These are phyloP conservation scores for Pogostemon cablin DNA, from an alignment of 257 asterid genomes.

Conservation along the genomic window DNA sequence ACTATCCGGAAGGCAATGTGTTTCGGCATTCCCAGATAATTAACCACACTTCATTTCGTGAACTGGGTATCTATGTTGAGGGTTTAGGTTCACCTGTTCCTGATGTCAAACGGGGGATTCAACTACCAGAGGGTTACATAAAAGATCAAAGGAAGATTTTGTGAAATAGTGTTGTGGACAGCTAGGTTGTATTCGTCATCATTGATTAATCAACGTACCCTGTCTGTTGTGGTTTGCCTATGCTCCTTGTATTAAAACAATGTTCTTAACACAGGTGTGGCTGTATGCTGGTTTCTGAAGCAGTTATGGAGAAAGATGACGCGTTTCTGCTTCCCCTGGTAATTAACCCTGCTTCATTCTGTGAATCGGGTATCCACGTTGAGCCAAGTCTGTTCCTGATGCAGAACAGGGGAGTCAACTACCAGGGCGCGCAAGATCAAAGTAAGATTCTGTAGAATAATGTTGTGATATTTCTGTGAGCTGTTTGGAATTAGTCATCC, in stretches of 20 bases:
- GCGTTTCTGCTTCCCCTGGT: too few species aligned
- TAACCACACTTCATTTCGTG: background rate
- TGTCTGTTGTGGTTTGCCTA: background rate
- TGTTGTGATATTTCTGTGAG: too few species aligned
- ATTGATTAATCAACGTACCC: background rate
- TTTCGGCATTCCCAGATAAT: slow-evolving; percentile 8
- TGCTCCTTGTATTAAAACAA: background rate
- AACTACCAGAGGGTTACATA: background rate
- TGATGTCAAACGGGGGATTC: background rate
- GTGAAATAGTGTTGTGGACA: background rate
- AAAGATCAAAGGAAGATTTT: background rate
- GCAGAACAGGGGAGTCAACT: too few species aligned
- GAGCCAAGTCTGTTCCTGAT: too few species aligned
- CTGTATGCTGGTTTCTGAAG: background rate
- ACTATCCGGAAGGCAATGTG: slow-evolving; percentile 31
- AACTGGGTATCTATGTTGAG: slow-evolving; percentile 4
- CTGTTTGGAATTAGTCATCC: too few species aligned
- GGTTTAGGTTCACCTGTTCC: slow-evolving; percentile 23
- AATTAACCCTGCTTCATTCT: too few species aligned
- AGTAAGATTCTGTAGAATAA: too few species aligned
- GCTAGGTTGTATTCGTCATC: background rate
- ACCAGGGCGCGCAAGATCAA: too few species aligned
- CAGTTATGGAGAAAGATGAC: background rate
- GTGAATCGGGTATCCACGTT: too few species aligned
- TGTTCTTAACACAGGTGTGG: background rate